These are phyloP conservation scores for Phascolomyces articulosus DNA, from an alignment of 371 early-diverging fungal species.

Conservation along the genomic window DNA sequence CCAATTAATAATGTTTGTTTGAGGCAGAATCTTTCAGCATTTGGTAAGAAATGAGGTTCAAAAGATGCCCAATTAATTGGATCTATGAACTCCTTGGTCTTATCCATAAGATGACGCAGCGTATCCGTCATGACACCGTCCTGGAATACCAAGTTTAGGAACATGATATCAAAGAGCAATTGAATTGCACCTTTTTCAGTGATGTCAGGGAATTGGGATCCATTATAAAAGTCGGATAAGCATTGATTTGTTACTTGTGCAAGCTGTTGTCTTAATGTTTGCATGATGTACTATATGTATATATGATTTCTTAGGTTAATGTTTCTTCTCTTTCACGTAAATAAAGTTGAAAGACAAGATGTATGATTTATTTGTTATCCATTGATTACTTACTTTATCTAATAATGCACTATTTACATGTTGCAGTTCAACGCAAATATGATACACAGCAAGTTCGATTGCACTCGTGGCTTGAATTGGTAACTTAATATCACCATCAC, in stretches of 20 bases:
- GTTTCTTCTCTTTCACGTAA: too few species aligned
- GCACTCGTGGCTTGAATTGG: conserved; percentile 56
- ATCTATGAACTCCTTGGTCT: conserved; percentile 41
- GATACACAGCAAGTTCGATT: conserved; percentile 37
- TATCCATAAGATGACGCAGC: conserved; percentile 19
- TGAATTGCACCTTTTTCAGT: conserved; percentile 60
- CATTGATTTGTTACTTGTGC: neutral
- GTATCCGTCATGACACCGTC: conserved; percentile 18
- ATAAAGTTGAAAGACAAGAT: too few species aligned
- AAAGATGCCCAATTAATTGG: conserved; percentile 59
- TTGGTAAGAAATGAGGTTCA: conserved; percentile 43
- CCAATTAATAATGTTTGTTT: conserved; percentile 53
- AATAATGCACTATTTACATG: conserved; percentile 38
- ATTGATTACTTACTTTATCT: conserved; percentile 40
- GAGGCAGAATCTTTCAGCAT: conserved; percentile 51
- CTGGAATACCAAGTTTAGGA: conserved; percentile 39
- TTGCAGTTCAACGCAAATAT: conserved; percentile 54
- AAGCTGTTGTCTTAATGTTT: conserved; percentile 12
- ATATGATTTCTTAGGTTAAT: too few species aligned
- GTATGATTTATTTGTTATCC: too few species aligned
- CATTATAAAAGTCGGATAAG: conserved; percentile 7
- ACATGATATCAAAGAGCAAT: conserved; percentile 55
- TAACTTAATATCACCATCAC: conserved; percentile 27
- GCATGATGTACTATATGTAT: conserved; percentile 14
- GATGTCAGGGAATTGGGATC: conserved; percentile 9